phyloP scores from a whole-genome alignment of 2,329 filamentous ascomycete species.

The Diplodia scrobiculata region DNA sequence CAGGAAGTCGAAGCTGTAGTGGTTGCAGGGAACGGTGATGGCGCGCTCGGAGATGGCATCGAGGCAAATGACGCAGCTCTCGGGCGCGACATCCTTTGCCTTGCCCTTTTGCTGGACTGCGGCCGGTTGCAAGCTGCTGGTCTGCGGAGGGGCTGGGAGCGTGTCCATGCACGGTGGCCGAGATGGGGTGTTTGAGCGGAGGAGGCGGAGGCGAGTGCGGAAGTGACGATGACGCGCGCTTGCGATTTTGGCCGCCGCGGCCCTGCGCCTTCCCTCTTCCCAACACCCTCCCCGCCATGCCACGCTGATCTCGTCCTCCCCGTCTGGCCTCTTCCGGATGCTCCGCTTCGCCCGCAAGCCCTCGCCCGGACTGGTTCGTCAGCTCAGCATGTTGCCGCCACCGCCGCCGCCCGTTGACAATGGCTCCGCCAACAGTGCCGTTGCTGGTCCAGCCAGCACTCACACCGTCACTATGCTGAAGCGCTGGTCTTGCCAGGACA shows the following conservation, averaged over 20 bases:
- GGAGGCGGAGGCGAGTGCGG: slow-evolving; percentile 1
- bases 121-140: background rate
- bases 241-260: slow-evolving; percentile 8
- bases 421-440: slow-evolving; percentile 35
- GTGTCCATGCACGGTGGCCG: slow-evolving; percentile 2
- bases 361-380: background rate
- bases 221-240: background rate
- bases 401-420: slow-evolving; percentile 27
- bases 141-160: background rate
- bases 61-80: slow-evolving; percentile 84
- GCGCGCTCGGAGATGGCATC: slow-evolving; percentile 72
- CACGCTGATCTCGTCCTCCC: background rate
- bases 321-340: background rate
- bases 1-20: slow-evolving; percentile 79
- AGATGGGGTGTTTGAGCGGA: background rate
- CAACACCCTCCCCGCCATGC: slow-evolving; percentile 9
- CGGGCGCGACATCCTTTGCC: slow-evolving; percentile 30
- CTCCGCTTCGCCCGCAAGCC: background rate
- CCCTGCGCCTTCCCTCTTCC: background rate
- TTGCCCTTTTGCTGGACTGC: background rate
- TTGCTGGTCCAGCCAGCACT: slow-evolving; percentile 35
- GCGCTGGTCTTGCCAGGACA: slow-evolving; percentile 79
- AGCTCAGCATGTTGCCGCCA: slow-evolving; percentile 11
- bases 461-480: slow-evolving; percentile 73
- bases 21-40: slow-evolving; percentile 73